Conservation (phyloP, 139 green algal species). For the Haematococcus sp. region DNA sequence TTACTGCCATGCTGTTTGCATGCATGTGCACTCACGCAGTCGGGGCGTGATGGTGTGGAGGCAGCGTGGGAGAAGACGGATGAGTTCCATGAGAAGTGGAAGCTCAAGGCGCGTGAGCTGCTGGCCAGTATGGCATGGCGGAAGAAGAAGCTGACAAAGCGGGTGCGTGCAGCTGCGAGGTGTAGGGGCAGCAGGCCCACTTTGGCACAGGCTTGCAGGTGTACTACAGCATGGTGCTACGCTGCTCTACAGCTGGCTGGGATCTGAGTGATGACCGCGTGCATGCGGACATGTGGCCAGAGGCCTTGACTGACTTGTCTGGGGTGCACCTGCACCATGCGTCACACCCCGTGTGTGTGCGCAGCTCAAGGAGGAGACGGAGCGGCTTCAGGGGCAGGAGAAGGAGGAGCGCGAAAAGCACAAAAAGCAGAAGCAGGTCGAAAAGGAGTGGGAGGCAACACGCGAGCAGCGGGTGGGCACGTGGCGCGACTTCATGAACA, state of each 20-base stretch:
- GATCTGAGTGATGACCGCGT: no score
- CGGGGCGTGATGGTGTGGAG: constrained; percentile 69
- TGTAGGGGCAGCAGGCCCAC: no score
- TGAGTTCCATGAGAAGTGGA: constrained; percentile 86
- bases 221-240: neutral
- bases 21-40: constrained; percentile 9
- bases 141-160: constrained; percentile 70
- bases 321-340: no score
- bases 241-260: neutral
- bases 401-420: constrained; percentile 44
- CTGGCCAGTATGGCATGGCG: constrained; percentile 78
- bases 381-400: constrained; percentile 61
- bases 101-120: constrained; percentile 75
- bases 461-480: constrained; percentile 71
- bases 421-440: constrained; percentile 63
- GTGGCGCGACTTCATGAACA: constrained; percentile 65
- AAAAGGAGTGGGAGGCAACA: constrained; percentile 83
- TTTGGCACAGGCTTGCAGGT: no score
- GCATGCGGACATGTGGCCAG: neutral
- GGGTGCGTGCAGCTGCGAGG: constrained; percentile 33
- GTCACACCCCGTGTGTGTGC: neutral
- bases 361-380: constrained; percentile 76
- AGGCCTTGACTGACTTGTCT: no score
- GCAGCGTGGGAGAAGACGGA: constrained; percentile 70
- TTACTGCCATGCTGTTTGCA: neutral